Base-by-base conservation (phyloP, 331 rosid genomes). In the Erythrophleum ivorense region DNA sequence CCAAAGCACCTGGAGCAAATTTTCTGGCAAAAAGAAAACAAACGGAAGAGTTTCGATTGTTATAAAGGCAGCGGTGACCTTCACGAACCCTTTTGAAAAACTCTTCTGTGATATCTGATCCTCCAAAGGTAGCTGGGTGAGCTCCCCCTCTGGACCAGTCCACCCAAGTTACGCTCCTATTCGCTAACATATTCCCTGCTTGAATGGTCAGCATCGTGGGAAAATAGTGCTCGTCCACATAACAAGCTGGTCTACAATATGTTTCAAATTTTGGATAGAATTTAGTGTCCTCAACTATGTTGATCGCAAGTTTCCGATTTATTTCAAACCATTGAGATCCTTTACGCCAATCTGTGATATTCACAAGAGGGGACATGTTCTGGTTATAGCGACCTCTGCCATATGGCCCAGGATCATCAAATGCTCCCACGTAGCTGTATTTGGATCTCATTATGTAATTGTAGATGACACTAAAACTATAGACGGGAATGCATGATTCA, bases 91-190 rank as follows among this genome's bases (percentile, higher is more conserved):
- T 59, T 11, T 60, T 53, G 71, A 94, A 76, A 75, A 96, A 92
- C 41, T 88, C 94, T 53, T 84, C 83, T 0, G 83, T 88, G 11
- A 96, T 85, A 60, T 96, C 98, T 0, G 81, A 29, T 60, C 82
- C 65, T 69, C 99, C 98, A 16, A 96, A 96, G 2, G 95, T 95
- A 2, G 97, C 99, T 0, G 99, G 99, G 87, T 95, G 99, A 55
- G 99, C 76, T 10, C 99, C 99, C 6, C 98, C 99, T 78, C 98
- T 84, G 0, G 99, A 95, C 99, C 99, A 95, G 70, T 95, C 98
- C 79, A 93, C 97, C 97, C 97, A 93, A 21, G 99, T 95, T 73
- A 95, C 19, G 91, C 98, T 95, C 80, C 98, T 86, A 31, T 95
- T 95, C 5, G 97, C 99, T 77, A 93, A 46, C 7, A 57, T 46